Percentiles rank a stretch among this genome's conserved stretches.
Evolutionary conservation across 345 rosid species (phyloP).

Genomic region (Hibiscus trionum): DNA sequence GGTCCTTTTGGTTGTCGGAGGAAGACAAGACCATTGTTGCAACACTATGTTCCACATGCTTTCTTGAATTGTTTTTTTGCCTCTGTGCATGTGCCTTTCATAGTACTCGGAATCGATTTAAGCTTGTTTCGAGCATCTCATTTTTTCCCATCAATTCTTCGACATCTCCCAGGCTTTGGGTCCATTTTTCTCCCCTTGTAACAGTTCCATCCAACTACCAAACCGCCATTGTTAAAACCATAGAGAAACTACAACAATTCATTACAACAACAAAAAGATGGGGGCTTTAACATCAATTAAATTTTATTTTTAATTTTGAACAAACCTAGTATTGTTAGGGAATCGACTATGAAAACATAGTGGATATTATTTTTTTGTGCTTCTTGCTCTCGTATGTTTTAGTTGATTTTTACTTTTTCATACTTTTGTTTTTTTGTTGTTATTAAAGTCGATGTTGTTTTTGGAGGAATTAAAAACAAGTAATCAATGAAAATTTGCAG

Average conservation of each 20-base stretch:
- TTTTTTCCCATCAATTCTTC: conserved; percentile 83
- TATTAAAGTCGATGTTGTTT: too few species aligned
- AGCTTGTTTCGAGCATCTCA: conserved; percentile 88
- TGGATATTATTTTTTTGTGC: too few species aligned
- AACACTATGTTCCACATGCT: conserved; percentile 51
- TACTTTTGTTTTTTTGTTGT: too few species aligned
- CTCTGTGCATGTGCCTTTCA: conserved; percentile 95
- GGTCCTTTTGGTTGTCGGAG: neutral
- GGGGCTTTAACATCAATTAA: neutral
- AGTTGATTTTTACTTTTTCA: too few species aligned
- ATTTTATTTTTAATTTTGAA: too few species aligned
- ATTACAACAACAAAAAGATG: neutral
- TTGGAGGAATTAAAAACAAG: too few species aligned
- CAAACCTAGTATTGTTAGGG: too few species aligned
- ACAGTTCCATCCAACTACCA: conserved; percentile 16
- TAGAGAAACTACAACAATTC: neutral
- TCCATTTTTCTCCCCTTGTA: conserved; percentile 53
- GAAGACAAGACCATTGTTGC: conserved; percentile 1
- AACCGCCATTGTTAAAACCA: neutral
- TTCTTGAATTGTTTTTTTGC: conserved; percentile 85
- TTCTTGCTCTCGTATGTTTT: too few species aligned
- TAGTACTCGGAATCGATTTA: conserved; percentile 78
- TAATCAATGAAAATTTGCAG: too few species aligned
- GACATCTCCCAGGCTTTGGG: conserved; percentile 77
- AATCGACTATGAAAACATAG: too few species aligned